Evolutionary conservation across 202 grass and related monocot genomes (phyloP), one percentile per base, ranked within the genome.

Genomic region (Tripidium arundinaceum): DNA sequence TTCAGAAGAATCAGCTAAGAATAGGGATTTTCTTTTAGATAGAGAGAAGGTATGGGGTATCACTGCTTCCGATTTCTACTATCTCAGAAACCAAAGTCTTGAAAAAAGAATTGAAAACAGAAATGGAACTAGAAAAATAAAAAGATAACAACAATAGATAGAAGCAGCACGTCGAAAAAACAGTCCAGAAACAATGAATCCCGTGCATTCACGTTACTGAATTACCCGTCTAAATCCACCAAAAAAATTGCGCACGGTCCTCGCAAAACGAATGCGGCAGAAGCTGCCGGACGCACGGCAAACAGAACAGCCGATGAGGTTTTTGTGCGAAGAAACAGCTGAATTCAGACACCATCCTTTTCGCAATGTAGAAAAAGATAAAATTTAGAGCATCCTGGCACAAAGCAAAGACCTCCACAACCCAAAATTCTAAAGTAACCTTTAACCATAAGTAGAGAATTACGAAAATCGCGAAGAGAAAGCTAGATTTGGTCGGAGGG

Each of bases 351-450:
- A 78, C 2, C 46, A 29, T 15, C 28, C 3, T 72, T 31, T 22
- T 65, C 47, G 12, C 5, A 22, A 27, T 73, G 75, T 26, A 24
- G 22, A 13, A 41, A 61, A 21, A 15, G 27, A 36, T 15, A 24
- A 76, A 75, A 70, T 84, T 2, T 21, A 46, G 70, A 49, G 64
- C 71, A 37, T 49, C 31, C 36, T 70, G 10, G 77, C n/a, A 43
- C 25, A 80, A 75, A 65, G 24, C 25, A 14, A 27, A 67, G 41
- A 58, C 34, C 73, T 70, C 50, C 3, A 6, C 24, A 55, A 43
- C 59, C 69, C 0, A 40, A 52, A 27, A 28, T 50, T 10, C 41
- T 3, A n/a, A 74, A 82, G 14, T 16, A 18, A 41, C 18, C 52
- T 36, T 16, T 59, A 55, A 27, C 37, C 25, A n/a, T 2, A 45